These are phyloP conservation scores for Citrus cavaleriei DNA, from an alignment of 345 rosid genomes.

Conservation along the genomic window DNA sequence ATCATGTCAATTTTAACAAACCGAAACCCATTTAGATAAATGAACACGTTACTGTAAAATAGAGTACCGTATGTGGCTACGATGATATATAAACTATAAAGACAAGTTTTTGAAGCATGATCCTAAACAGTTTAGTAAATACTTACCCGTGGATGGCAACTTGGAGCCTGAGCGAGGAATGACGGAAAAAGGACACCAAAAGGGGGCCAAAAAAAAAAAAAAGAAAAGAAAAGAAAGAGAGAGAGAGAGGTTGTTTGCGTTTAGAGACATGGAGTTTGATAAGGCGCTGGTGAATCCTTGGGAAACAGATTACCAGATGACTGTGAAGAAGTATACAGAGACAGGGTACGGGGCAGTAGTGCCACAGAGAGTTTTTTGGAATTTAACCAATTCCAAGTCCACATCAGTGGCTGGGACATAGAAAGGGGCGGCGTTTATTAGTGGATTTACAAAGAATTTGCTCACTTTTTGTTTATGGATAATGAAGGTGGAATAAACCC, in stretches of 20 bases:
- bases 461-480: constrained; percentile 46
- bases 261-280: constrained; percentile 71
- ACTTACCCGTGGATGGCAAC: constrained; percentile 23
- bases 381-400: constrained; percentile 43
- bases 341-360: constrained; percentile 45
- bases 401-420: constrained; percentile 39
- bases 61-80: no score
- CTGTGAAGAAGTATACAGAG: constrained; percentile 35
- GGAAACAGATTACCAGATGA: constrained; percentile 51
- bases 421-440: constrained; percentile 52
- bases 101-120: no score
- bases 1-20: no score
- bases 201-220: no score
- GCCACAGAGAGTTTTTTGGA: constrained; percentile 69
- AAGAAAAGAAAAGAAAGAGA: no score
- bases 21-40: no score
- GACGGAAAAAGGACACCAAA: no score
- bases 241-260: constrained; percentile 53
- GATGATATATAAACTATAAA: no score
- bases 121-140: no score
- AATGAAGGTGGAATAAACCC: constrained; percentile 35
- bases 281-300: constrained; percentile 24
- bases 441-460: constrained; percentile 68
- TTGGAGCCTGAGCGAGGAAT: constrained; percentile 27
- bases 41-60: no score